Base-by-base conservation (phyloP, 345 rosid genomes). In the Cardamine resedifolia region DNA sequence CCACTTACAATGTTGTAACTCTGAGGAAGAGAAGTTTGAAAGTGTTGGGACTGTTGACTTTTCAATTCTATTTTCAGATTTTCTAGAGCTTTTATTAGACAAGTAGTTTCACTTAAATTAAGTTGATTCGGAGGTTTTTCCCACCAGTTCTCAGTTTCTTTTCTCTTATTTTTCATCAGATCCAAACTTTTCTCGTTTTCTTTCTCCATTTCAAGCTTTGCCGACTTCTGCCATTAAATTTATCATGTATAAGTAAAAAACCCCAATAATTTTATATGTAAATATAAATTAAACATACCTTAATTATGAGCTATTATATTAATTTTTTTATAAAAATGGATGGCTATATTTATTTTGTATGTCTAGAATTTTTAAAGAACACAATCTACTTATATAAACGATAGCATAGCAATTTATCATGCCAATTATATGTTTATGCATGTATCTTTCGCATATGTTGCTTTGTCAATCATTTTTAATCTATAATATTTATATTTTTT, bases 111-210 rank as follows among this genome's bases (percentile, higher is more conserved):
- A 2, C 24, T 4, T 6, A 62, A 4, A 23, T 52, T 66, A 6
- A 85, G 82, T 34, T 82, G 75, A 1, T 80, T 80, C 1, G 58
- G 27, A 10, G 88, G 88, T 2, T 73, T 64, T 47, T 81, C 79
- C 92, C 92, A 90, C 89, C 89, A 83, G 27, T 70, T 65, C 39
- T 60, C 67, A 0, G 16, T 7, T 20, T 23, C 69, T 49, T 71
- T 58, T 33, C 73, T 71, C 9, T 39, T 68, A 20, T 60, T 79
- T 51, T 45, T 60, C 21, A 73, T 55, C 31, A 20, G 11, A 9
- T 76, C 81, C 5, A 89, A 66, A 60, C 52, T 80, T 50, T 81
- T 73, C 0, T 85, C 81, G 1, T 38, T 62, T 72, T 43, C 74
- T 58, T 66, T 84, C 60, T 84, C 85, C 12, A 5, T 63, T 59